phyloP scores from a whole-genome alignment of 2,329 filamentous ascomycete species.

The Emericellopsis cladophorae region DNA sequence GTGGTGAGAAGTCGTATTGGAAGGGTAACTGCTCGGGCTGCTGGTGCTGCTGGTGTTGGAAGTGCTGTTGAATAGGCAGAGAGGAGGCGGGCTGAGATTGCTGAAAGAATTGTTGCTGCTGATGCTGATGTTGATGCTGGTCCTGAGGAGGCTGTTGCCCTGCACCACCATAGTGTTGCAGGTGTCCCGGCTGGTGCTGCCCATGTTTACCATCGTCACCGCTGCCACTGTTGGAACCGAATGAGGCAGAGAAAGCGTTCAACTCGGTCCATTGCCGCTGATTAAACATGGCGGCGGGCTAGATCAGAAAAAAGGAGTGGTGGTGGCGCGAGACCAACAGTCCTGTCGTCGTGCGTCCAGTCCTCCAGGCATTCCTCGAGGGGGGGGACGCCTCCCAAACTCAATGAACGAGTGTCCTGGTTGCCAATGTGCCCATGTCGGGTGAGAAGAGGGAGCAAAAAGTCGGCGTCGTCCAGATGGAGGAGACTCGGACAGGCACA shows the following conservation, averaged over 20 bases:
- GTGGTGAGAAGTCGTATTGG: constrained; percentile 1
- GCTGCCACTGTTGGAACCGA: constrained; percentile 1
- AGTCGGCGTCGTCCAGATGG: no score
- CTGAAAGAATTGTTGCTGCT: constrained; percentile 1
- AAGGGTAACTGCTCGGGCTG: background rate
- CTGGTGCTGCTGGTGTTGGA: background rate
- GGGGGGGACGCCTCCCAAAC: background rate
- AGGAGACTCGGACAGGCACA: no score
- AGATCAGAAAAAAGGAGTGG: no score
- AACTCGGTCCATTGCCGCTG: constrained; percentile 4
- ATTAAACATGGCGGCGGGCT: constrained; percentile 3
- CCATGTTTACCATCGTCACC: background rate
- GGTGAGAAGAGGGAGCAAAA: no score
- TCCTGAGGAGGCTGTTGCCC: background rate
- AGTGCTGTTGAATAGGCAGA: background rate
- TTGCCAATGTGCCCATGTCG: constrained; percentile 1
- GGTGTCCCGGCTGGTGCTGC: background rate
- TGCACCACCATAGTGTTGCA: background rate
- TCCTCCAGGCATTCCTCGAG: no score
- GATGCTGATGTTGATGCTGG: constrained; percentile 1
- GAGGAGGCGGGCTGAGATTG: background rate
- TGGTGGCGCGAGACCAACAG: constrained; percentile 1
- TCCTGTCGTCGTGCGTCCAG: no score
- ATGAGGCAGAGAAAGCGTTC: constrained; percentile 3
- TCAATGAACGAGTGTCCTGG: constrained; percentile 1